phyloP scores from a whole-genome alignment of 352 stramenopile genomes.

The Pythium brachiatum region DNA sequence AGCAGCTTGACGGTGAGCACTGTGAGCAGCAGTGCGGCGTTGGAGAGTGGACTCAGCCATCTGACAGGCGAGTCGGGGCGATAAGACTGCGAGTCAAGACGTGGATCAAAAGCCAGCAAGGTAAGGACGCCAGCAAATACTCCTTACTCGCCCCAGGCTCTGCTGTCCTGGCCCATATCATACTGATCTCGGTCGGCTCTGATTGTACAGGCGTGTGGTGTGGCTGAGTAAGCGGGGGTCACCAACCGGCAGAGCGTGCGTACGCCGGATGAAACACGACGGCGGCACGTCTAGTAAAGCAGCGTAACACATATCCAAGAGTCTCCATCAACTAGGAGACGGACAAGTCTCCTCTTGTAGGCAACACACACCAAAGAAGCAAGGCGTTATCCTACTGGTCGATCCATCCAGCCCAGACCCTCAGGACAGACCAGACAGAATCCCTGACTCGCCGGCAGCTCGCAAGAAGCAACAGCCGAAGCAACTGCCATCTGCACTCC shows the following conservation, averaged over 20 bases:
- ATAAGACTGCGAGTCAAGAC: constrained; percentile 6
- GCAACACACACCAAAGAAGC: too few species aligned
- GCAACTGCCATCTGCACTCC: neutral
- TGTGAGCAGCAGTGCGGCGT: neutral
- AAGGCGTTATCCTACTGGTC: too few species aligned
- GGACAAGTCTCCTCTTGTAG: too few species aligned
- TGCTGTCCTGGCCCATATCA: neutral
- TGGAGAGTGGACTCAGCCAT: neutral
- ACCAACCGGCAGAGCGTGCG: neutral
- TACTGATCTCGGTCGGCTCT: neutral
- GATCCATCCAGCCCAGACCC: neutral
- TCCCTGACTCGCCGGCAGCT: too few species aligned
- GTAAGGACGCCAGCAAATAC: neutral
- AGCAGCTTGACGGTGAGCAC: neutral
- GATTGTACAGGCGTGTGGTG: neutral
- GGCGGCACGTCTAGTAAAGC: constrained; percentile 1
- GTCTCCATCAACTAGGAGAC: too few species aligned
- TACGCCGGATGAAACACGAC: constrained; percentile 15
- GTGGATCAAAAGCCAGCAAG: neutral
- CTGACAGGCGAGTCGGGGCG: neutral
- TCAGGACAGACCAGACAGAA: neutral
- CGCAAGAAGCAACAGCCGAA: neutral
- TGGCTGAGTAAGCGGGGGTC: neutral
- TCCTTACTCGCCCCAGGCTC: neutral
- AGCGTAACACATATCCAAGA: constrained; percentile 4